Evolutionary conservation across 2,329 filamentous ascomycete species (phyloP).

Genomic region (Volutella citrinella): DNA sequence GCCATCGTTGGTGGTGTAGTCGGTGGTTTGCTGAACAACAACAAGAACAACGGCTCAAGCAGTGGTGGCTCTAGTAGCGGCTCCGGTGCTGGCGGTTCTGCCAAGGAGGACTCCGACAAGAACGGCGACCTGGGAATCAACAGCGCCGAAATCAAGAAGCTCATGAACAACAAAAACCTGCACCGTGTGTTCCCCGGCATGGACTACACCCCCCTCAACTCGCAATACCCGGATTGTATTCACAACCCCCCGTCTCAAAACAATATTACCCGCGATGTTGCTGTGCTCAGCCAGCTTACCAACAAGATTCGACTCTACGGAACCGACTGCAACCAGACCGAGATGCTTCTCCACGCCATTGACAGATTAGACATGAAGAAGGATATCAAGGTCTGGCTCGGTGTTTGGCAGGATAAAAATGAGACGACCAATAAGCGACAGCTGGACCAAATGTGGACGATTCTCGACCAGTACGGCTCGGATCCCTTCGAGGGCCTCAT

Average conservation of each 20-base stretch:
- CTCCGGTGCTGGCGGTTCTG: conserved; percentile 42
- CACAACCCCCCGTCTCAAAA: conserved; percentile 81
- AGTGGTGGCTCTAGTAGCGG: conserved; percentile 7
- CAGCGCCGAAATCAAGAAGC: conserved; percentile 73
- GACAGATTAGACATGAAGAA: conserved; percentile 67
- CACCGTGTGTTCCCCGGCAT: conserved; percentile 95
- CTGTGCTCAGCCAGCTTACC: conserved; percentile 85
- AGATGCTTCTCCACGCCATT: conserved; percentile 87
- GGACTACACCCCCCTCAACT: conserved; percentile 90
- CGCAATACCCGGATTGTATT: conserved; percentile 84
- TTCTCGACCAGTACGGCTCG: conserved; percentile 67
- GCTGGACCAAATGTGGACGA: conserved; percentile 76
- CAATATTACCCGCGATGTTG: conserved; percentile 88
- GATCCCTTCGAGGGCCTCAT: conserved; percentile 79
- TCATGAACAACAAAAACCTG: conserved; percentile 77
- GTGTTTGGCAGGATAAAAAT: conserved; percentile 88
- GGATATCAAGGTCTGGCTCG: conserved; percentile 84
- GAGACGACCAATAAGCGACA: conserved; percentile 80
- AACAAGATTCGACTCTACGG: conserved; percentile 87
- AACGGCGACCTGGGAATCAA: conserved; percentile 73
- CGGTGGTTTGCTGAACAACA: conserved; percentile 66
- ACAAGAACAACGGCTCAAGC: conserved; percentile 29
- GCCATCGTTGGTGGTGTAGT: conserved; percentile 72
- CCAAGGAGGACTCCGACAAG: conserved; percentile 54
- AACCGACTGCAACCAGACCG: conserved; percentile 95